Percentiles rank a stretch among this genome's conserved stretches.
Evolutionary conservation across 2,329 filamentous ascomycete species (phyloP).

Genomic region (Paecilomyces variotii): DNA sequence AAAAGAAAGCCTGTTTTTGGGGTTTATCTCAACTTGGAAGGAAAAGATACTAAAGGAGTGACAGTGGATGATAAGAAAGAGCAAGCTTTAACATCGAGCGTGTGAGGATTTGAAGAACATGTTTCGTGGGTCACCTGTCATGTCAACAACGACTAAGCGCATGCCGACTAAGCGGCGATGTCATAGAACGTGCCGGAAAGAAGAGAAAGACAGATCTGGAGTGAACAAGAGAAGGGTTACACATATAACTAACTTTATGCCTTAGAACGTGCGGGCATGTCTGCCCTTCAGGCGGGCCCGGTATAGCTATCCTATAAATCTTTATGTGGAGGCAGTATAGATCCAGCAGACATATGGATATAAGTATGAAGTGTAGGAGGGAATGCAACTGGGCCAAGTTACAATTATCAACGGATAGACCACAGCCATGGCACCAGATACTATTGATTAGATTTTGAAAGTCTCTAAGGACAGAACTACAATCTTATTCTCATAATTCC

Average conservation of each 20-base stretch:
- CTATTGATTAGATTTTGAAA: background rate
- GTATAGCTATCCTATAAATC: too few relatives aligned
- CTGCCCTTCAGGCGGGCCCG: too few relatives aligned
- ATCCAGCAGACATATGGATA: too few relatives aligned
- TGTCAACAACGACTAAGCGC: background rate
- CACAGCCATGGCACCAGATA: too few relatives aligned
- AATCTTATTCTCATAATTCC: too few relatives aligned
- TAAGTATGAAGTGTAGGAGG: too few relatives aligned
- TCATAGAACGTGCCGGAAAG: background rate
- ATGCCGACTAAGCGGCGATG: background rate
- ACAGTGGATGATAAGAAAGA: background rate
- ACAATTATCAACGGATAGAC: too few relatives aligned
- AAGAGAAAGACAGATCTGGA: background rate
- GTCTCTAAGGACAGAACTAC: background rate
- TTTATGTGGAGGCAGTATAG: too few relatives aligned
- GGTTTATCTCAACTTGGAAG: background rate
- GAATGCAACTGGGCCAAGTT: too few relatives aligned
- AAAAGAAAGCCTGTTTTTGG: background rate
- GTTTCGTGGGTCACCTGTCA: background rate
- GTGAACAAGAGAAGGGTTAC: too few relatives aligned
- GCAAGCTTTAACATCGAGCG: background rate
- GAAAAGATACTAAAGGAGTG: background rate
- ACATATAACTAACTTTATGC: too few relatives aligned
- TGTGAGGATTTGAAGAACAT: background rate
- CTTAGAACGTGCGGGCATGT: too few relatives aligned